Base-by-base conservation (phyloP, 2,329 filamentous ascomycete species). In the Botrytis fabae region DNA sequence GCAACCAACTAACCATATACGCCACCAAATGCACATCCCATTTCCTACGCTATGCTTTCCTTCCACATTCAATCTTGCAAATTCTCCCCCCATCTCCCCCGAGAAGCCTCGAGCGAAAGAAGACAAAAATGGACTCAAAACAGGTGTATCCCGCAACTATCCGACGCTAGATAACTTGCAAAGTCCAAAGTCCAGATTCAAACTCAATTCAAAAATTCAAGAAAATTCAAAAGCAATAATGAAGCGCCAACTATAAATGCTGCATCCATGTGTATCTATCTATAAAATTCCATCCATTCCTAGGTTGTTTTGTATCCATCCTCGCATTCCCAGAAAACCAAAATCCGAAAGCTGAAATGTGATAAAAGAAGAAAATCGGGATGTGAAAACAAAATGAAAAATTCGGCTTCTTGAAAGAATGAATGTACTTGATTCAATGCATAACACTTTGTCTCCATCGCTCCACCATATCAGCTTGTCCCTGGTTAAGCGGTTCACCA, bases 381-480 rank as follows among this genome's bases (percentile, higher is more conserved):
- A 54, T 51, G 7, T 54, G 4, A 57, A 60, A 42, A 44, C n/a
- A 18, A 18, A 63, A 63, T 28, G 25, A 63, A 28, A 62, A 20
- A 1, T 9, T 38, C 22, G 40, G 9, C 22, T 61, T 35, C 28
- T 28, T n/a, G 2, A 62, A 18, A 62, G n/a, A 22, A 16, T 54
- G n/a, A 22, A 16, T 54, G 59, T 20, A 18, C 8, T 28, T 32
- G 32, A 54, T 57, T 74, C 68, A 80, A 61, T 80, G 79, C 78
- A 80, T 80, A 12, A 81, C 78, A 61, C 80, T 81, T 74, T 81
- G 80, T 62, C 80, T 78, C 80, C 80, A 81, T 57, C 78, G 74
- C 76, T 81, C 80, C 38, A 81, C 80, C 80, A 80, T 81, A 75
- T 81, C 80, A 70, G 78, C 76, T 73, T 81, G 80, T 2, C 79